Evolutionary conservation across 345 rosid species (phyloP), one percentile per base, ranked within the genome.

Genomic region (Hibiscus mutabilis): DNA sequence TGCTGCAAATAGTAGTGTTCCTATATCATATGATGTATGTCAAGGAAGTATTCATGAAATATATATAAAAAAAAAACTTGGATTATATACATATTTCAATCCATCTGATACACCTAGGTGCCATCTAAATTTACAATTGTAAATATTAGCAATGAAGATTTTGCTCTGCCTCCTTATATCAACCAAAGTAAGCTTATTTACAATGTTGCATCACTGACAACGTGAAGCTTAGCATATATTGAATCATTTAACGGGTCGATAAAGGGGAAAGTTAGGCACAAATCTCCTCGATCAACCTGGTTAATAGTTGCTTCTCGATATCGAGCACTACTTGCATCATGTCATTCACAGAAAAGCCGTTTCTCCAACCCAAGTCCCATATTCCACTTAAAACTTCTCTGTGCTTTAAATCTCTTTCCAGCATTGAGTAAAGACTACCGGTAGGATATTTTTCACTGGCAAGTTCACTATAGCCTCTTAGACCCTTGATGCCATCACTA

Each of bases 341-440:
- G 73, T 86, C 93, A 27, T 86, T 79, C 24, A 70, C 61, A 13
- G 84, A 86, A 74, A 77, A 86, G 72, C 79, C 91, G 29, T 72
- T 78, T 79, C 83, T 88, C 97, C 97, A 94, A 59, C 93, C 95
- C 74, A 81, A 73, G 68, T 88, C 92, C 98, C 97, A 94, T 44
- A 79, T 70, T 71, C 89, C 86, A 66, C 79, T 85, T 40, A 69
- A 76, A 55, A 83, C 78, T 79, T 82, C 92, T 64, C 67, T 82
- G 83, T 78, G 51, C 47, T 29, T 72, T 49, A 91, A 31, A 77
- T 94, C 98, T 60, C 75, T 85, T 71, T 84, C 89, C 86, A 90
- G 64, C 71, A 73, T 75, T 52, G 77, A 75, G 22, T 75, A 73
- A 31, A 88, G 66, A 37, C 80, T 76, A 66, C 82, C 91, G 16